phyloP scores from a whole-genome alignment of 1,284 basidiomycete species.

The Naganishia liquefaciens region DNA sequence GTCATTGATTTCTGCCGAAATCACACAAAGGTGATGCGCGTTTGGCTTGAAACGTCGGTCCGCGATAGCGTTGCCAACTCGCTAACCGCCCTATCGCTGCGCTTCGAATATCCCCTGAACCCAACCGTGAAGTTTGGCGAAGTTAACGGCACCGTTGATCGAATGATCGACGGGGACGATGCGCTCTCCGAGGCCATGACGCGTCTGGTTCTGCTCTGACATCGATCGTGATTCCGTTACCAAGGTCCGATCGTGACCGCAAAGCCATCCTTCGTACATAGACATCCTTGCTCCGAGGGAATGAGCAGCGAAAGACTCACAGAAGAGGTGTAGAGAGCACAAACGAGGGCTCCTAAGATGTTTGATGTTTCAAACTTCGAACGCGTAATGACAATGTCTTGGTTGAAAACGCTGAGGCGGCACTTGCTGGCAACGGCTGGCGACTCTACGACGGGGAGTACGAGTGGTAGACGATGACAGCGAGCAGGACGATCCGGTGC shows the following conservation, averaged over 20 bases:
- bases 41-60: too few relatives aligned
- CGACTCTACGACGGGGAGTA: not conserved
- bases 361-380: slow-evolving; percentile 12
- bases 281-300: not conserved
- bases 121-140: too few relatives aligned
- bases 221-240: not conserved
- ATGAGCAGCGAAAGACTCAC: slow-evolving; percentile 3
- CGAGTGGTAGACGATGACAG: not conserved
- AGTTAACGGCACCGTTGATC: not conserved
- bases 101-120: too few relatives aligned
- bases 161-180: not conserved
- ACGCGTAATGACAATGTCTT: slow-evolving; percentile 13
- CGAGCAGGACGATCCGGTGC: not conserved
- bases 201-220: slow-evolving; percentile 4
- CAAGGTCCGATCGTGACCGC: slow-evolving; percentile 1
- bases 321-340: not conserved
- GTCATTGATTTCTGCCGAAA: too few relatives aligned
- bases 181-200: not conserved
- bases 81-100: too few relatives aligned
- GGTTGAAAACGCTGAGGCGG: slow-evolving; percentile 5
- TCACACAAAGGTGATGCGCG: too few relatives aligned
- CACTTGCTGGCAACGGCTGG: not conserved
- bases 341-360: not conserved
- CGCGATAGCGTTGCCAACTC: too few relatives aligned
- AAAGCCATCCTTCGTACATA: not conserved